phyloP scores from a whole-genome alignment of 495 filamentous ascomycete species.

The Hypomontagnella submonticulosa region DNA sequence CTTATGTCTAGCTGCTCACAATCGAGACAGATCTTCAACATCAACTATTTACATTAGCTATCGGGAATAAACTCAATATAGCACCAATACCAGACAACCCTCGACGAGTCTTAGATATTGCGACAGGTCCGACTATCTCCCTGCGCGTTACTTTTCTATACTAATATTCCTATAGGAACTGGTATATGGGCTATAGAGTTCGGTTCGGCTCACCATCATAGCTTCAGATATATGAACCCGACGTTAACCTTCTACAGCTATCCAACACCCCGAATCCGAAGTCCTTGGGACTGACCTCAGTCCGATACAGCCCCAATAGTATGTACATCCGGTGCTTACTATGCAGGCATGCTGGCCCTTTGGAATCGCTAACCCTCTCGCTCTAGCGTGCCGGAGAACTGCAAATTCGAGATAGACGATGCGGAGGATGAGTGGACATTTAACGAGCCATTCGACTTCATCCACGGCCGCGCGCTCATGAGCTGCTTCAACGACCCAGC shows the following conservation, averaged over 20 bases:
- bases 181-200: constrained; percentile 60
- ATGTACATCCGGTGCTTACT: constrained; percentile 10
- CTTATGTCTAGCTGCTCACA: constrained; percentile 14
- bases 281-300: constrained; percentile 63
- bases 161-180: constrained; percentile 46
- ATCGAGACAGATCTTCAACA: constrained; percentile 60
- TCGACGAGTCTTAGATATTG: constrained; percentile 57
- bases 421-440: constrained; percentile 66
- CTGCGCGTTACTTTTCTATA: not conserved
- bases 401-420: constrained; percentile 64
- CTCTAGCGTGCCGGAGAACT: constrained; percentile 61
- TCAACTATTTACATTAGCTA: constrained; percentile 54
- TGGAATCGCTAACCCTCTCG: not conserved
- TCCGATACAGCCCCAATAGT: constrained; percentile 64
- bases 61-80: constrained; percentile 55
- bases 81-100: constrained; percentile 54
- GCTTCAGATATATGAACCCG: not conserved
- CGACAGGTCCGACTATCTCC: constrained; percentile 44
- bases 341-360: not conserved
- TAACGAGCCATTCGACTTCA: constrained; percentile 61
- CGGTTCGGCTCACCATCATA: constrained; percentile 34
- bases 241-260: constrained; percentile 37
- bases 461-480: constrained; percentile 63
- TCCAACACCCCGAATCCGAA: constrained; percentile 45
- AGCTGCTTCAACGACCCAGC: constrained; percentile 63